Conservation (phyloP, 805 yeast genomes). For the Candida pseudoglaebosa region DNA sequence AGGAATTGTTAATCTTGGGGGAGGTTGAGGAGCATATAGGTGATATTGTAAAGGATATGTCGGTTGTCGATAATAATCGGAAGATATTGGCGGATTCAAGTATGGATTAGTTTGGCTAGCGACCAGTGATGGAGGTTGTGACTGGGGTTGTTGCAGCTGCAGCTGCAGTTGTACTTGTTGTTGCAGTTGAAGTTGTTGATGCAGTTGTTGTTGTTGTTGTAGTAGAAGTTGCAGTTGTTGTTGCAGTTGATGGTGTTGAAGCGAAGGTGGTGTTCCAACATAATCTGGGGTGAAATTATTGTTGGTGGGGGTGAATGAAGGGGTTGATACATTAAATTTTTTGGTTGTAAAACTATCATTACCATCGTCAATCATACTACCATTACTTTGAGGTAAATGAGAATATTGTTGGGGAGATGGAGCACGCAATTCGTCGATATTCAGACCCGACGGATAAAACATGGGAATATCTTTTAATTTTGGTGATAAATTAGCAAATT, state of each 20-base stretch:
- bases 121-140: not conserved
- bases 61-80: conserved; percentile 5
- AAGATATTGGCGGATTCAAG: conserved; percentile 2
- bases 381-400: not conserved
- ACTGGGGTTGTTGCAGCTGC: conserved; percentile 1
- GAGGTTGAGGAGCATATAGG: conserved; percentile 85
- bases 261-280: conserved; percentile 10
- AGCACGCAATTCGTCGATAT: not conserved
- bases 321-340: conserved; percentile 37
- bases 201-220: conserved; percentile 12
- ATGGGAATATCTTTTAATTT: conserved; percentile 44
- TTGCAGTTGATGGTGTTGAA: conserved; percentile 10
- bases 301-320: conserved; percentile 38
- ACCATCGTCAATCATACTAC: conserved; percentile 2
- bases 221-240: conserved; percentile 13
- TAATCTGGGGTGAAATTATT: conserved; percentile 9
- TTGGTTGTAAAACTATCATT: conserved; percentile 9
- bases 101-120: conserved; percentile 2
- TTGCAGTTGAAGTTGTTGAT: conserved; percentile 1
- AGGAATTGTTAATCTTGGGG: conserved; percentile 61
- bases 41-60: conserved; percentile 70
- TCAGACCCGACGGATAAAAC: conserved; percentile 41
- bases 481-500: conserved; percentile 47
- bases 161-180: not conserved
- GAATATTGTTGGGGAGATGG: conserved; percentile 1